A percentile compares a stretch with the other conserved stretches of the same genome.
Evolutionary conservation across 129 eudicot genomes (phyloP).

Genomic region (Silybum marianum): DNA sequence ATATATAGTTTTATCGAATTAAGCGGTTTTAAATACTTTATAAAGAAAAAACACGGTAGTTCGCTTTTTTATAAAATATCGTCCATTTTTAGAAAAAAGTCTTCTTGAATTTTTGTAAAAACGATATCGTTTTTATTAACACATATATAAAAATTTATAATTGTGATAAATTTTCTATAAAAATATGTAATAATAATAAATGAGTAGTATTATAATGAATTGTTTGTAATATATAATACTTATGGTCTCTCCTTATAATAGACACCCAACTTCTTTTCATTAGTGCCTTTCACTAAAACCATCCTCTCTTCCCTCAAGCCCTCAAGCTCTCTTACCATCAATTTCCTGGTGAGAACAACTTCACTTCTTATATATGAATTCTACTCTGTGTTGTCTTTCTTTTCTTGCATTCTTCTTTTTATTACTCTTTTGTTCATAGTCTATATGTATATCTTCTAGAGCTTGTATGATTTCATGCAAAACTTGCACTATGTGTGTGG

Average conservation of each 20-base stretch:
- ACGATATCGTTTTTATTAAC: not conserved
- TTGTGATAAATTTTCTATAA: not conserved
- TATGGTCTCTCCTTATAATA: not conserved
- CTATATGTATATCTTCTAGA: conserved; percentile 4
- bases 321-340: not conserved
- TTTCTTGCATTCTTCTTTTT: not conserved
- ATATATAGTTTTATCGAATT: not conserved
- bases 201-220: not conserved
- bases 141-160: not conserved
- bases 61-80: not conserved
- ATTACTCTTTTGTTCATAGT: not conserved
- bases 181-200: not conserved
- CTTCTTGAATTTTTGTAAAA: not conserved
- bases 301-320: not conserved
- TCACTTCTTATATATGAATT: not conserved
- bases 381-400: not conserved
- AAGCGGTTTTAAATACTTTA: not conserved
- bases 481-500: not conserved
- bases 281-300: not conserved
- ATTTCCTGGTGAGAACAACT: not conserved
- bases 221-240: not conserved
- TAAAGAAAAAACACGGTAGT: not conserved
- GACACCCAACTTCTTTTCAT: not conserved
- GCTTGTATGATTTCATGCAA: not conserved
- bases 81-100: not conserved